phyloP scores from a whole-genome alignment of 768 basidiomycete species.

The Trametes gibbosa region DNA sequence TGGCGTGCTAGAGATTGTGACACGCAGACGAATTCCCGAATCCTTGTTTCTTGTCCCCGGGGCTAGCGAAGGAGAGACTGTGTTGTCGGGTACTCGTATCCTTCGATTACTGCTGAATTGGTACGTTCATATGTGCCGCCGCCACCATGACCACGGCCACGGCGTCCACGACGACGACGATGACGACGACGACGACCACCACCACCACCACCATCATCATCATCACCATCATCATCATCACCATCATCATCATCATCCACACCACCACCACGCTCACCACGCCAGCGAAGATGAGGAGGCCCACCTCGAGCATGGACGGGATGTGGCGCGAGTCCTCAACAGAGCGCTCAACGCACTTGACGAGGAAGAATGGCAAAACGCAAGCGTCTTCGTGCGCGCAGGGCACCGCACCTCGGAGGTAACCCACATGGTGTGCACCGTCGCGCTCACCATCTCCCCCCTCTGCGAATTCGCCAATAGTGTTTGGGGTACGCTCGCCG shows the following conservation, averaged over 20 bases:
- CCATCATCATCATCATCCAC: no score
- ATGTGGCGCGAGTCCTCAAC: background rate
- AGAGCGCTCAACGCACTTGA: background rate
- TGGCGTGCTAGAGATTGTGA: constrained; percentile 5
- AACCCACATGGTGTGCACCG: background rate
- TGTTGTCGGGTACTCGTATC: background rate
- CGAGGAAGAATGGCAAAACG: background rate
- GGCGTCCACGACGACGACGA: no score
- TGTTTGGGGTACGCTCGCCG: background rate
- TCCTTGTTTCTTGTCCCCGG: background rate
- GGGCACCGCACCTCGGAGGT: background rate
- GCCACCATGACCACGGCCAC: no score
- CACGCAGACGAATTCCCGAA: background rate
- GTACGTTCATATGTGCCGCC: background rate
- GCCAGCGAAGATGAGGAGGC: background rate
- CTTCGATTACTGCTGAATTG: background rate
- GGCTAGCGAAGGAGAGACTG: background rate
- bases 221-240: no score
- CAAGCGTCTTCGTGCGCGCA: background rate
- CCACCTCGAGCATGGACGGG: background rate
- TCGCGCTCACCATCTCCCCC: background rate
- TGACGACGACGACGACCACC: no score
- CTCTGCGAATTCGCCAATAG: background rate
- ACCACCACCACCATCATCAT: no score
- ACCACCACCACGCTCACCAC: background rate